Evolutionary conservation across 225 moss, liverwort and hornwort species (phyloP).

Genomic region (Climacium dendroides): DNA sequence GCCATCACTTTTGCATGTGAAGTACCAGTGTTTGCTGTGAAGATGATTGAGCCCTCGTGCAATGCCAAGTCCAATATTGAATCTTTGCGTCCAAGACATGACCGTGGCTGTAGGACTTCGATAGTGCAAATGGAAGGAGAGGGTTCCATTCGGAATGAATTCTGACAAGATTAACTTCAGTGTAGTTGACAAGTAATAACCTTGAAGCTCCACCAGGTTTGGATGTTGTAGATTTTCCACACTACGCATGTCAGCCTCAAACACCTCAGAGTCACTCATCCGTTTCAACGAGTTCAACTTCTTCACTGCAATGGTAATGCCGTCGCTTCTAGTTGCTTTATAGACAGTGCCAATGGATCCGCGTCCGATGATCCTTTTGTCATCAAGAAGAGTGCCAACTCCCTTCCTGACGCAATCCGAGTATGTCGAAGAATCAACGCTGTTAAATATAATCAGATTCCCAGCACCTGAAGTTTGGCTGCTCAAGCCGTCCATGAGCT

Average conservation of each 20-base stretch:
- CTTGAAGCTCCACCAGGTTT: slow-evolving; percentile 66
- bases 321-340: slow-evolving; percentile 42
- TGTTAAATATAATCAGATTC: slow-evolving; percentile 55
- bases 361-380: slow-evolving; percentile 40
- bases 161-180: slow-evolving; percentile 65
- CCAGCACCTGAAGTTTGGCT: slow-evolving; percentile 42
- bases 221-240: slow-evolving; percentile 48
- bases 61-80: slow-evolving; percentile 58
- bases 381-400: slow-evolving; percentile 47
- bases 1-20: neutral
- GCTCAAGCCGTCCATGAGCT: slow-evolving; percentile 24
- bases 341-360: slow-evolving; percentile 64
- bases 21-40: slow-evolving; percentile 50
- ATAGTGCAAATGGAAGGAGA: slow-evolving; percentile 41
- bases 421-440: slow-evolving; percentile 33
- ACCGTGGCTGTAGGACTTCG: neutral
- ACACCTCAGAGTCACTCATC: slow-evolving; percentile 53
- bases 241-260: slow-evolving; percentile 56
- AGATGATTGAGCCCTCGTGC: slow-evolving; percentile 62
- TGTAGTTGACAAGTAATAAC: slow-evolving; percentile 62
- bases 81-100: slow-evolving; percentile 51
- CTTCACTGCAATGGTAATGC: slow-evolving; percentile 56
- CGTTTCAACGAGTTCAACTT: slow-evolving; percentile 48
- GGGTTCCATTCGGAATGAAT: slow-evolving; percentile 55
- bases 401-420: slow-evolving; percentile 52